These are phyloP conservation scores for Colletotrichum higginsianum DNA, from an alignment of 2,329 filamentous ascomycete species.

Conservation along the genomic window DNA sequence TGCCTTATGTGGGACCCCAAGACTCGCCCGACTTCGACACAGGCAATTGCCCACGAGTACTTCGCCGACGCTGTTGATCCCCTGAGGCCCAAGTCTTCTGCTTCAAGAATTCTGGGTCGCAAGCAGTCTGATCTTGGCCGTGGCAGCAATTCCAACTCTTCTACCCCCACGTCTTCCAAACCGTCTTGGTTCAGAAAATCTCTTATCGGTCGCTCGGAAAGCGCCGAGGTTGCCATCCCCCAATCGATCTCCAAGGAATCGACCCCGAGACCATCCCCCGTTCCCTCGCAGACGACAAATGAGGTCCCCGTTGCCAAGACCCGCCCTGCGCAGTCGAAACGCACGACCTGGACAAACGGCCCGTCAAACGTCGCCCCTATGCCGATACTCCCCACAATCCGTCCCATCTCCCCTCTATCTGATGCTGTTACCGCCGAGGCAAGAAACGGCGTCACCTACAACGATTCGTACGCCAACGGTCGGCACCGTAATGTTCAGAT, in stretches of 20 bases:
- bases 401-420: conserved; percentile 95
- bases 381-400: conserved; percentile 94
- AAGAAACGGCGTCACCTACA: conserved; percentile 72
- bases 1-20: conserved; percentile 99
- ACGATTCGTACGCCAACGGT: conserved; percentile 57
- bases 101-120: conserved; percentile 85
- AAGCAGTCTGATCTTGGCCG: conserved; percentile 89
- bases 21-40: conserved; percentile 88
- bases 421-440: conserved; percentile 93
- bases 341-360: conserved; percentile 94
- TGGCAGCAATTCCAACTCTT: conserved; percentile 73
- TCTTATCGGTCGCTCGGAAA: conserved; percentile 84
- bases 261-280: conserved; percentile 61
- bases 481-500: conserved; percentile 54
- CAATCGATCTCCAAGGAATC: conserved; percentile 64
- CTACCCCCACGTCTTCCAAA: conserved; percentile 79
- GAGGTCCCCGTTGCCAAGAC: conserved; percentile 61
- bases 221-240: conserved; percentile 70
- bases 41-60: conserved; percentile 96
- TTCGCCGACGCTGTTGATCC: conserved; percentile 95
- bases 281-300: conserved; percentile 57
- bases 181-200: conserved; percentile 98
- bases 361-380: conserved; percentile 87
- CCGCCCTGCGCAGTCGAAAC: conserved; percentile 77
- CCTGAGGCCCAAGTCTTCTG: conserved; percentile 89